A percentile compares a stretch with the other conserved stretches of the same genome.
Evolutionary conservation across 2,329 filamentous ascomycete genomes (phyloP).

Genomic region (Mycosphaerella arachidis): DNA sequence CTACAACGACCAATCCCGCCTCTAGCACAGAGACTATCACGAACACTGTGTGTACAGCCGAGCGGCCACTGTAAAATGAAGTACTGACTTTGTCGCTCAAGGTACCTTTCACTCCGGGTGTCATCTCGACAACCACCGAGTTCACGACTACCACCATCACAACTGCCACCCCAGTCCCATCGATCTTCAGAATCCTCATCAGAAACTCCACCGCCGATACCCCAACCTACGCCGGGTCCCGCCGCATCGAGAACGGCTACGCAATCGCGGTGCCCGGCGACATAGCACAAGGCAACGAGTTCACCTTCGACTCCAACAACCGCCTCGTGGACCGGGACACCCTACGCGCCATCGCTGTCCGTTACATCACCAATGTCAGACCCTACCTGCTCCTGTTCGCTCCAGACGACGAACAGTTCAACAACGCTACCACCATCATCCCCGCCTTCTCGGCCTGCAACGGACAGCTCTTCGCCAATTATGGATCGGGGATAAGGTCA

Average conservation of each 20-base stretch:
- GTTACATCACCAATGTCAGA: not conserved
- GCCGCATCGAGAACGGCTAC: slow-evolving; percentile 9
- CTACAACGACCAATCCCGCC: not conserved
- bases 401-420: not conserved
- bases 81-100: not conserved
- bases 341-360: not conserved
- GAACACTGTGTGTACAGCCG: not conserved
- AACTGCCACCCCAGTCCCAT: not conserved
- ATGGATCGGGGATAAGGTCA: not conserved
- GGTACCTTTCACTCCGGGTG: not conserved
- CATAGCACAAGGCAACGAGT: slow-evolving; percentile 25
- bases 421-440: not conserved
- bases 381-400: not conserved
- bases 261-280: slow-evolving; percentile 22
- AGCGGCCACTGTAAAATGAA: not conserved
- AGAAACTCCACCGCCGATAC: not conserved
- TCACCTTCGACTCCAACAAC: slow-evolving; percentile 24
- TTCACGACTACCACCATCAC: slow-evolving; percentile 1
- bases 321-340: not conserved
- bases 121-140: not conserved
- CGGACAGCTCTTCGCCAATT: not conserved
- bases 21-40: not conserved
- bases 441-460: not conserved
- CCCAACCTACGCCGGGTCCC: not conserved
- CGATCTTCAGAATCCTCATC: not conserved